Percentiles rank a stretch among this genome's conserved stretches.
Evolutionary conservation across 1,284 basidiomycete genomes (phyloP).

Genomic region (Ceratobasidium sp.): DNA sequence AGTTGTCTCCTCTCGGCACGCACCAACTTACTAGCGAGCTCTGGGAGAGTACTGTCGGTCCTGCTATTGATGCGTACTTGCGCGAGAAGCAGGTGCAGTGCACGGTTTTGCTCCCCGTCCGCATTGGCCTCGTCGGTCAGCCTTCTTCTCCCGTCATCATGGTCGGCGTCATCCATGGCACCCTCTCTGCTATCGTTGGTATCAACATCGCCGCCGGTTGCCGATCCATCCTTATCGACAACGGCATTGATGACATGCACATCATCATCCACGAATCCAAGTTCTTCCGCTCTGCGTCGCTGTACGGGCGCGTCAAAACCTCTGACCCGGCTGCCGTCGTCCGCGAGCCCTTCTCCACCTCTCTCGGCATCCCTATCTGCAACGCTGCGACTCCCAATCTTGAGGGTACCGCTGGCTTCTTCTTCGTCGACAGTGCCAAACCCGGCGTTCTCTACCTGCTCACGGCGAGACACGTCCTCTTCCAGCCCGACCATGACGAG

Average conservation of each 20-base stretch:
- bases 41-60: constrained; percentile 34
- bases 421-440: background rate
- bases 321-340: background rate
- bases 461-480: constrained; percentile 9
- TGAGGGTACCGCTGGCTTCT: constrained; percentile 24
- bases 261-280: constrained; percentile 12
- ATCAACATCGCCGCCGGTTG: constrained; percentile 40
- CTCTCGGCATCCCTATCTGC: constrained; percentile 39
- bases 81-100: constrained; percentile 34
- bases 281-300: background rate
- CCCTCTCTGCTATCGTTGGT: constrained; percentile 43
- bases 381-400: background rate
- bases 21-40: constrained; percentile 27
- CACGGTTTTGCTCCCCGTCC: constrained; percentile 15
- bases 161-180: constrained; percentile 44
- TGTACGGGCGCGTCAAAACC: constrained; percentile 38
- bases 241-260: constrained; percentile 39
- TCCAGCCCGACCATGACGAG: constrained; percentile 5
- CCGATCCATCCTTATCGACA: constrained; percentile 37
- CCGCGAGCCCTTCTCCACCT: constrained; percentile 39
- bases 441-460: constrained; percentile 4
- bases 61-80: constrained; percentile 32
- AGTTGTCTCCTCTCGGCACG: constrained; percentile 34
- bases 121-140: constrained; percentile 1
- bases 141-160: constrained; percentile 40